Base-by-base conservation (phyloP, 1,284 basidiomycete species). In the Papiliotrema laurentii region DNA sequence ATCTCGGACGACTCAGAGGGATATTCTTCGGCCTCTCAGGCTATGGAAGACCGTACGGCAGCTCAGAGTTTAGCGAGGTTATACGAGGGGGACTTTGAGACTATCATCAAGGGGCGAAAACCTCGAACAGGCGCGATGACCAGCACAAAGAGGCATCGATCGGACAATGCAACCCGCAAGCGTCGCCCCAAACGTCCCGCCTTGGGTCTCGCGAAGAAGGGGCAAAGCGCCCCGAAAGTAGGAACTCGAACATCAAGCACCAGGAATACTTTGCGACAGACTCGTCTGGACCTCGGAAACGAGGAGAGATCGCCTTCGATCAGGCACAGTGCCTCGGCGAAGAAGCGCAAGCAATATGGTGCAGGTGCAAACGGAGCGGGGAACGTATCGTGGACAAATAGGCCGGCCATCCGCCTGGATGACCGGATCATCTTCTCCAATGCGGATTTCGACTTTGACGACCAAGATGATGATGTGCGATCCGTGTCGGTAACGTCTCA, bases 81-180 rank as follows among this genome's bases (percentile, higher is more conserved):
- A 6, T 66, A 66, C 44, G 54, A 62, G 13, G 69, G 68, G 3
- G 69, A 70, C 45, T 72, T 69, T 39, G 69, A 70, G 35, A 54
- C 60, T 1, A 61, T 72, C 36, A 54, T 69, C 0, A 57, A 55
- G 11, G 50, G 45, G 5, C 31, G 33, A 37, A n/a, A 33, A 3
- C 13, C 36, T 50, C 5, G 18, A n/a, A 5, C 33, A 24, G 19
- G n/a, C 21, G 11, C 16, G 18, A 27, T 35, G 27, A 13, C 45
- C 38, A n/a, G 36, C 14, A 6, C 14, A 21, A 4, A 28, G 26
- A 19, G 24, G 16, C 18, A 28, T 7, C 28, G 24, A 13, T 11
- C 30, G 5, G 16, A 35, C 22, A 43, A 7, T 14, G 11, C 41
- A 9, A 5, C 39, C 9, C 9, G 19, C 39, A 40, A 40, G 18